Conservation (phyloP, 768 basidiomycete genomes). For the Mycena albidolilacea region DNA sequence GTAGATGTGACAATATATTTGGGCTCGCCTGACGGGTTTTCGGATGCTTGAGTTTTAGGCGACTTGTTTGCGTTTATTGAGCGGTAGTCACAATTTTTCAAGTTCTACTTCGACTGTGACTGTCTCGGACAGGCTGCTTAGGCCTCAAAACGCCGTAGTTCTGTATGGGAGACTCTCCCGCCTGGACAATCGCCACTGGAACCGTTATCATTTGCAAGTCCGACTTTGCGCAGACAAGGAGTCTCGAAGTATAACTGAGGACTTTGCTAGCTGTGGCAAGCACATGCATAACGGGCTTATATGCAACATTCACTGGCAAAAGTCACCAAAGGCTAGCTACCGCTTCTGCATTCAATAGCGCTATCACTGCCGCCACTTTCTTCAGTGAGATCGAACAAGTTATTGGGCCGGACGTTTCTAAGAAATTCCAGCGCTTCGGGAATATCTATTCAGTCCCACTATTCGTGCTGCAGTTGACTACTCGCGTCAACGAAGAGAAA, state of each 20-base stretch:
- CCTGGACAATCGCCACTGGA: conserved; percentile 66
- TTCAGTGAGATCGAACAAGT: conserved; percentile 70
- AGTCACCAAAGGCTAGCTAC: conserved; percentile 64
- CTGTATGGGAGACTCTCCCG: conserved; percentile 30
- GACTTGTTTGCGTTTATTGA: too few species aligned
- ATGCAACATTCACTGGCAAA: conserved; percentile 62
- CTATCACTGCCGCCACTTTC: conserved; percentile 80
- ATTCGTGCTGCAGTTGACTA: conserved; percentile 63
- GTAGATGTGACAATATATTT: conserved; percentile 46
- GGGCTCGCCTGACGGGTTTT: too few species aligned
- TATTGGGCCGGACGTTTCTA: neutral
- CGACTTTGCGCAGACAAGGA: conserved; percentile 58
- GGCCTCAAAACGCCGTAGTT: neutral
- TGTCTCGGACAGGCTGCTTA: too few species aligned
- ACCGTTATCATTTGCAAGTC: conserved; percentile 85
- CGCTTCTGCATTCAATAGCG: conserved; percentile 80
- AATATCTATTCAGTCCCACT: conserved; percentile 81
- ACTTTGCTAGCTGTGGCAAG: conserved; percentile 67
- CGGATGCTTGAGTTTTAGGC: too few species aligned
- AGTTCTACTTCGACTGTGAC: too few species aligned
- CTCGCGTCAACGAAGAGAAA: conserved; percentile 55
- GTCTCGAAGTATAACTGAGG: conserved; percentile 46
- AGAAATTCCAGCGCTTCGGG: conserved; percentile 71
- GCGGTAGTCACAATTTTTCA: too few species aligned
- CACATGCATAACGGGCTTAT: conserved; percentile 63